Evolutionary conservation across 2,329 filamentous ascomycete genomes (phyloP).

Genomic region (Sporothrix euskadiensis): DNA sequence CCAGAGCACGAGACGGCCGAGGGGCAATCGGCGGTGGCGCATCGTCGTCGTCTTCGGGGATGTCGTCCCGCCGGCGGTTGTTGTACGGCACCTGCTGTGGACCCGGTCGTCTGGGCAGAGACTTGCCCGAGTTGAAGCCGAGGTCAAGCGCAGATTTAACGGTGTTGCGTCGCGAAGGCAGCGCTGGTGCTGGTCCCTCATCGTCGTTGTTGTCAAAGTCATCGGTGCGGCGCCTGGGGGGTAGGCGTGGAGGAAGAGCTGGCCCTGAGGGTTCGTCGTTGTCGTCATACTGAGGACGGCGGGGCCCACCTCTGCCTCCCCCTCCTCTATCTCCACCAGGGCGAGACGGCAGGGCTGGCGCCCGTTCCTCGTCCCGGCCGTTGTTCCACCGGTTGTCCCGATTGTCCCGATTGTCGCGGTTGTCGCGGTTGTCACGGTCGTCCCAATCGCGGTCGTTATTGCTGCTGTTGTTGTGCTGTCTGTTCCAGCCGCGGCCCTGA

Average conservation of each 20-base stretch:
- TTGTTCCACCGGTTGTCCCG: conserved; percentile 17
- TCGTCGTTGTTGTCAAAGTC: conserved; percentile 38
- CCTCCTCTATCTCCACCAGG: conserved; percentile 14
- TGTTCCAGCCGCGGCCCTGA: conserved; percentile 20
- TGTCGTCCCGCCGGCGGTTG: conserved; percentile 18
- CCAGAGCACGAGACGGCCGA: conserved; percentile 54
- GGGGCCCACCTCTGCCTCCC: background rate
- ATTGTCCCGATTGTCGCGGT: conserved; percentile 15
- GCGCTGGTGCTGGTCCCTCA: conserved; percentile 60
- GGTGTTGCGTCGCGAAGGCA: conserved; percentile 44
- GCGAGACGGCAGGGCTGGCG: conserved; percentile 24
- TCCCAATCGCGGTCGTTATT: background rate
- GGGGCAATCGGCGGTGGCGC: conserved; percentile 55
- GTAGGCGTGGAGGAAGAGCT: conserved; percentile 22
- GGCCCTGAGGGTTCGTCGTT: background rate
- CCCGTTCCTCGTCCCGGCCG: background rate
- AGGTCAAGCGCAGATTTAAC: conserved; percentile 37
- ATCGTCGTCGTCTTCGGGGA: conserved; percentile 32
- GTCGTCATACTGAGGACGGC: background rate
- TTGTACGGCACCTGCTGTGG: conserved; percentile 24
- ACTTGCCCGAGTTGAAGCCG: conserved; percentile 34
- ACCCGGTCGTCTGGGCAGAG: background rate
- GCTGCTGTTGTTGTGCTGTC: background rate
- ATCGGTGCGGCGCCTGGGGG: conserved; percentile 45
- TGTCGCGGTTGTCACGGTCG: background rate